Conservation (phyloP, 169 alveolate species). For the Plasmodium cynomolgi region DNA sequence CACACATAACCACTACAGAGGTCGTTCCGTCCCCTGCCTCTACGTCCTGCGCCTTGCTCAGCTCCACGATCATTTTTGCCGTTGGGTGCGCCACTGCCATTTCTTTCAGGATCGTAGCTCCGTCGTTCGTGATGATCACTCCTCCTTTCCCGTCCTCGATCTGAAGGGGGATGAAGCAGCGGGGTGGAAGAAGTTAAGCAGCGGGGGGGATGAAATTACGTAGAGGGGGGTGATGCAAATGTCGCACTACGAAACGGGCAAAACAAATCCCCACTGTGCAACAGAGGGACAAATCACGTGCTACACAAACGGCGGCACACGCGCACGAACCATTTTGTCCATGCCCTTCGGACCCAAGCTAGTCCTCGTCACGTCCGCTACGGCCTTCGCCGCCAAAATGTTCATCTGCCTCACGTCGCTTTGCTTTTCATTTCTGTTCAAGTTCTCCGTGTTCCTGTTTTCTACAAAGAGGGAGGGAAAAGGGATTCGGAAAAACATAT, state of each 20-base stretch:
- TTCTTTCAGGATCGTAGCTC: constrained; percentile 99
- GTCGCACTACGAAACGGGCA: neutral
- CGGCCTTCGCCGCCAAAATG: constrained; percentile 93
- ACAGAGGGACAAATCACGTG: too few species aligned
- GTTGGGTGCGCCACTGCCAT: constrained; percentile 98
- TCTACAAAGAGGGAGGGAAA: constrained; percentile 29
- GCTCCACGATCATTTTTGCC: constrained; percentile 98
- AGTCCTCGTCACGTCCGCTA: constrained; percentile 98
- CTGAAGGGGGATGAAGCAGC: neutral
- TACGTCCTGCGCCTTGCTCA: constrained; percentile 98
- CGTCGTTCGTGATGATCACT: constrained; percentile 99
- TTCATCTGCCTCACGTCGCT: constrained; percentile 88
- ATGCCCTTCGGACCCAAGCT: constrained; percentile 99
- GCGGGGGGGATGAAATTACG: neutral
- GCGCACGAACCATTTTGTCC: constrained; percentile 97
- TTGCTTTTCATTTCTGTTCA: constrained; percentile 82
- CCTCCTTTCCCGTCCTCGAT: constrained; percentile 97
- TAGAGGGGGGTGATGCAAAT: neutral
- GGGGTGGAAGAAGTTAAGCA: neutral
- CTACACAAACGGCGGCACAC: neutral
- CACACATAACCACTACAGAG: constrained; percentile 99
- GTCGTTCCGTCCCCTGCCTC: constrained; percentile 99
- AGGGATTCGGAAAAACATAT: neutral
- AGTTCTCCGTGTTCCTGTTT: constrained; percentile 73
- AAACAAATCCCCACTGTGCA: neutral